Evolutionary conservation across 306 rosid species (phyloP).

Genomic region (Vigna angularis): DNA sequence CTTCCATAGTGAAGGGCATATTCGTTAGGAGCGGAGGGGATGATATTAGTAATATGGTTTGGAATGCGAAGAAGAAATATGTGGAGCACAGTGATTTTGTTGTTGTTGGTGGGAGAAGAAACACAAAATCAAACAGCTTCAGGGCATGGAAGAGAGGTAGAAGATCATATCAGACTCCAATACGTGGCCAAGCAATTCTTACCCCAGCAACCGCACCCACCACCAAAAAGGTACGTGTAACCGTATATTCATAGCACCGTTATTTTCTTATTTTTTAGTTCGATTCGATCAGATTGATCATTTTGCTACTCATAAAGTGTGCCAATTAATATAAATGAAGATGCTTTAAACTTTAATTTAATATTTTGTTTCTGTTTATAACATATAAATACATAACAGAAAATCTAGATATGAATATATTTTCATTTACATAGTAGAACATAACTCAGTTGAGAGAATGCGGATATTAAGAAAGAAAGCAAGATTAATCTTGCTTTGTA

Average conservation of each 20-base stretch:
- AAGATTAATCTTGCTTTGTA: no score
- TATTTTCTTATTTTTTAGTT: no score
- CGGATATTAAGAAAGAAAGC: no score
- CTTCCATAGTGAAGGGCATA: conserved; percentile 70
- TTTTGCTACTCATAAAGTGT: no score
- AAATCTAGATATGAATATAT: no score
- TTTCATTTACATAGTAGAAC: no score
- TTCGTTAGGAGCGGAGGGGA: conserved; percentile 55
- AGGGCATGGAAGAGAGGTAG: conserved; percentile 41
- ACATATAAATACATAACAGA: no score
- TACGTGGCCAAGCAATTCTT: conserved; percentile 56
- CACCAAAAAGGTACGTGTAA: conserved; percentile 61
- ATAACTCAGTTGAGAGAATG: no score
- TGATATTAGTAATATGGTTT: conserved; percentile 37
- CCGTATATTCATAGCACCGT: background rate
- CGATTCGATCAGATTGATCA: no score
- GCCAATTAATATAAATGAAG: no score
- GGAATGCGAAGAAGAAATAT: conserved; percentile 40
- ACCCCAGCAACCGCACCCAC: conserved; percentile 74
- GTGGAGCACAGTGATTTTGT: conserved; percentile 3
- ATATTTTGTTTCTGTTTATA: no score
- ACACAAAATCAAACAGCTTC: conserved; percentile 3
- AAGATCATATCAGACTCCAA: conserved; percentile 35
- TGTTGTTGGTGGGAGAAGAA: conserved; percentile 18
- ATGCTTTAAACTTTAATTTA: no score